Evolutionary conservation across 2,329 filamentous ascomycete genomes (phyloP).

Genomic region (Fusarium sambucinum): DNA sequence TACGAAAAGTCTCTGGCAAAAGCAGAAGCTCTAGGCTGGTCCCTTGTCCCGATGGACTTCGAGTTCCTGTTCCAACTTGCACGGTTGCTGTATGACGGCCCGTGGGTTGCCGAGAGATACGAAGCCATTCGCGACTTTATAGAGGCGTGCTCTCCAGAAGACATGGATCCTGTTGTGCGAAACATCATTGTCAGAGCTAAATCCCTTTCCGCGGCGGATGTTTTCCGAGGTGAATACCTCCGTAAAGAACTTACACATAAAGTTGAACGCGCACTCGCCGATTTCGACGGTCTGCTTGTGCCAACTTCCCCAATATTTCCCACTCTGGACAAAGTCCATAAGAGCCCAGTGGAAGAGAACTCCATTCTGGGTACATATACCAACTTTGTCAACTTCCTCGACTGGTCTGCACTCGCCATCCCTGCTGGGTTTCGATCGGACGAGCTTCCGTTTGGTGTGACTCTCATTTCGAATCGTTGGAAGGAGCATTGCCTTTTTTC

Average conservation of each 20-base stretch:
- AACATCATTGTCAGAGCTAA: slow-evolving; percentile 55
- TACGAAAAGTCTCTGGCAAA: slow-evolving; percentile 57
- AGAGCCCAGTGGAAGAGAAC: slow-evolving; percentile 66
- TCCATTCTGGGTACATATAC: slow-evolving; percentile 67
- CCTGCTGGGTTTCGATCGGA: slow-evolving; percentile 60
- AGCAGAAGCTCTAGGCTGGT: slow-evolving; percentile 56
- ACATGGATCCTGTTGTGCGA: slow-evolving; percentile 54
- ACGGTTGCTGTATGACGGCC: slow-evolving; percentile 67
- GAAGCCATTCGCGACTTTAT: slow-evolving; percentile 64
- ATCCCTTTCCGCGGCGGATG: slow-evolving; percentile 59
- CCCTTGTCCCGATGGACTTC: slow-evolving; percentile 60
- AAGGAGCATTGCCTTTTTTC: slow-evolving; percentile 50
- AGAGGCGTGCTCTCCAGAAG: slow-evolving; percentile 44
- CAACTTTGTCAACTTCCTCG: slow-evolving; percentile 71
- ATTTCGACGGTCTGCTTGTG: slow-evolving; percentile 64
- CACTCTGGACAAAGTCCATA: slow-evolving; percentile 63
- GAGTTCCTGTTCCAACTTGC: slow-evolving; percentile 63
- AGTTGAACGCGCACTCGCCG: slow-evolving; percentile 55
- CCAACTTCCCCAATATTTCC: slow-evolving; percentile 67
- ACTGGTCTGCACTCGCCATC: slow-evolving; percentile 66
- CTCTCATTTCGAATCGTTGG: slow-evolving; percentile 54
- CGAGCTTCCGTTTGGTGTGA: slow-evolving; percentile 55
- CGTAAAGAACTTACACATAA: slow-evolving; percentile 56
- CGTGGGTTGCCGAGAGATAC: slow-evolving; percentile 69
- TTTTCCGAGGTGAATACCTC: slow-evolving; percentile 57